phyloP scores from a whole-genome alignment of 1,139 yeast genomes.

The Yamadazyma diddensiae region DNA sequence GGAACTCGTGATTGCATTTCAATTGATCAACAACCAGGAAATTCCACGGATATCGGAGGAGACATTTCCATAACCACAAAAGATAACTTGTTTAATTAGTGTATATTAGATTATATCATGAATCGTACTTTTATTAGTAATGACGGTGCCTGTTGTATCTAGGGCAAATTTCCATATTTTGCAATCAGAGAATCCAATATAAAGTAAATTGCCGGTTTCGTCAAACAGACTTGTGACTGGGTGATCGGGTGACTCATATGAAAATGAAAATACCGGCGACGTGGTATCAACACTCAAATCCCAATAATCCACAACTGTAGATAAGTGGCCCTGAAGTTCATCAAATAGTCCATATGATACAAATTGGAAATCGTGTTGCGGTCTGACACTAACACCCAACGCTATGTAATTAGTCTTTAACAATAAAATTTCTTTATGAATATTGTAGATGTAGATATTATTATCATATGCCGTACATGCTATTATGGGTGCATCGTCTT shows the following conservation, averaged over 20 bases:
- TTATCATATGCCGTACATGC: conserved; percentile 9
- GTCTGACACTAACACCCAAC: conserved; percentile 42
- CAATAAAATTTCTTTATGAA: conserved; percentile 5
- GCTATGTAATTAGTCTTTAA: conserved; percentile 41
- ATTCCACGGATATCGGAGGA: conserved; percentile 47
- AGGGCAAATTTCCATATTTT: conserved; percentile 10
- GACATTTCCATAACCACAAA: conserved; percentile 55
- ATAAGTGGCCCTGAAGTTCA: conserved; percentile 13
- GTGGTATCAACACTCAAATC: conserved; percentile 41
- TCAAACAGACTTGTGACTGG: conserved; percentile 18
- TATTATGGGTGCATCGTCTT: conserved; percentile 9
- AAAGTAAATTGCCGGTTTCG: conserved; percentile 19
- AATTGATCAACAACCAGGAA: conserved; percentile 49
- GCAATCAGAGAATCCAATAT: conserved; percentile 28
- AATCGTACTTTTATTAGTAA: conserved; percentile 12
- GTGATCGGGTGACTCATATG: conserved; percentile 5
- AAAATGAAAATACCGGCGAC: conserved; percentile 28
- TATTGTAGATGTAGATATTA: conserved; percentile 11
- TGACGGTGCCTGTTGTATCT: background rate
- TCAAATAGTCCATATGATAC: conserved; percentile 43
- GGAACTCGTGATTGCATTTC: conserved; percentile 75
- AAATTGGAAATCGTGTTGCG: conserved; percentile 41
- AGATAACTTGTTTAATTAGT: conserved; percentile 42
- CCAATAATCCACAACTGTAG: conserved; percentile 52
- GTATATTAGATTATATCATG: conserved; percentile 17